A percentile compares a stretch with the other conserved stretches of the same genome.
Evolutionary conservation across 257 asterid species (phyloP).

Genomic region (Solanum piurae): DNA sequence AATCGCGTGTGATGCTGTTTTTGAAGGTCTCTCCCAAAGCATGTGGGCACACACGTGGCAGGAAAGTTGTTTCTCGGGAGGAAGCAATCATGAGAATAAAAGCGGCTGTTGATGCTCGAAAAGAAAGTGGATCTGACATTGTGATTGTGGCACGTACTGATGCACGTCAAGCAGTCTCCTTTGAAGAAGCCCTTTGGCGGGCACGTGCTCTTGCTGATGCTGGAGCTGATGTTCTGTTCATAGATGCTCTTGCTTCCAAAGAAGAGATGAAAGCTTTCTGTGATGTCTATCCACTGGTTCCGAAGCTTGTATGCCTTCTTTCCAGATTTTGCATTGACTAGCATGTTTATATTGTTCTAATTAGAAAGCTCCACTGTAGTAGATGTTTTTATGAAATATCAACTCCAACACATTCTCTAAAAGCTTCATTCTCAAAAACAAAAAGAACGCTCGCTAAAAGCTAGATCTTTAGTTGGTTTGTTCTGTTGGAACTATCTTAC

Average conservation of each 20-base stretch:
- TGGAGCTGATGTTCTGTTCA: slow-evolving; percentile 91
- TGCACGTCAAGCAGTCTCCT: slow-evolving; percentile 89
- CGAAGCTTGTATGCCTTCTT: slow-evolving; percentile 60
- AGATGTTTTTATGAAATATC: background rate
- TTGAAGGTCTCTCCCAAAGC: slow-evolving; percentile 88
- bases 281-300: slow-evolving; percentile 62
- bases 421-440: background rate
- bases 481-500: background rate
- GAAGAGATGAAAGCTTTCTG: slow-evolving; percentile 88
- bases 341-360: background rate
- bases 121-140: slow-evolving; percentile 83
- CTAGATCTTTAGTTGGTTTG: background rate
- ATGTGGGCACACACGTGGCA: slow-evolving; percentile 90
- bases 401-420: background rate
- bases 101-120: slow-evolving; percentile 93
- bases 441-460: background rate
- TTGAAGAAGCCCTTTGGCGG: slow-evolving; percentile 87
- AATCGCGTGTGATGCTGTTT: slow-evolving; percentile 4
- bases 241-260: slow-evolving; percentile 87
- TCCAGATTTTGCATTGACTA: background rate
- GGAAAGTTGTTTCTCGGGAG: slow-evolving; percentile 82
- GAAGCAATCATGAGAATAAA: slow-evolving; percentile 71
- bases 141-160: slow-evolving; percentile 94
- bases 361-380: background rate
- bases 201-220: slow-evolving; percentile 77